Conservation (phyloP, 805 yeast genomes). For the Ogataea pignaliae region DNA sequence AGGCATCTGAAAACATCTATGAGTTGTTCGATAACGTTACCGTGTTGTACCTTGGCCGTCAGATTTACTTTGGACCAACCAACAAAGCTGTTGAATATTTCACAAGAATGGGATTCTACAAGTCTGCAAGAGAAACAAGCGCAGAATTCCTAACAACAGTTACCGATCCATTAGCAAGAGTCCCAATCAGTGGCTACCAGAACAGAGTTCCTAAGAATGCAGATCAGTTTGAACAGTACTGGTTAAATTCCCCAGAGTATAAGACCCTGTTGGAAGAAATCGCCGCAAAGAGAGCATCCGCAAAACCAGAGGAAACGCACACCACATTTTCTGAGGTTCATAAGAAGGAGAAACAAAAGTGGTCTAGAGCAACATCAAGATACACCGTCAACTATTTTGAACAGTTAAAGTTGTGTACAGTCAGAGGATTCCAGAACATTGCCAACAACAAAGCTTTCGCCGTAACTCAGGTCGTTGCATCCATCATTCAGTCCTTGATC, state of each 20-base stretch:
- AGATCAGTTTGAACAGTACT: slow-evolving; percentile 52
- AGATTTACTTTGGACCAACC: slow-evolving; percentile 56
- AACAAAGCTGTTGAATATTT: slow-evolving; percentile 50
- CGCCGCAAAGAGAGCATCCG: slow-evolving; percentile 29
- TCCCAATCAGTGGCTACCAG: slow-evolving; percentile 43
- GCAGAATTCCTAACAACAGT: slow-evolving; percentile 65
- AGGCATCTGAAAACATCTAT: slow-evolving; percentile 63
- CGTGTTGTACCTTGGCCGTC: slow-evolving; percentile 56
- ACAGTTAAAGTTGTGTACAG: slow-evolving; percentile 48
- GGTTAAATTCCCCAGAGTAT: slow-evolving; percentile 56
- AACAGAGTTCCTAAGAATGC: slow-evolving; percentile 50
- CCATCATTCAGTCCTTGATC: slow-evolving; percentile 52
- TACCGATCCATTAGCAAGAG: slow-evolving; percentile 62
- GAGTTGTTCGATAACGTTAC: slow-evolving; percentile 58
- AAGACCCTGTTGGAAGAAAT: slow-evolving; percentile 31
- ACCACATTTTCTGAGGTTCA: slow-evolving; percentile 29
- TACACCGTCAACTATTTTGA: slow-evolving; percentile 38
- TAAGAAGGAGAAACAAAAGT: slow-evolving; percentile 33
- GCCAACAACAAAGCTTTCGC: slow-evolving; percentile 56
- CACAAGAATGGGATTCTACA: slow-evolving; percentile 55
- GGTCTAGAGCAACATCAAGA: slow-evolving; percentile 35
- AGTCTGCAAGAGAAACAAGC: slow-evolving; percentile 62
- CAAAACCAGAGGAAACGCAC: slow-evolving; percentile 31
- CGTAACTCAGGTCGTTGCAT: slow-evolving; percentile 44
- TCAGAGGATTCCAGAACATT: slow-evolving; percentile 50